Percentiles rank a stretch among this genome's conserved stretches.
Evolutionary conservation across 2,329 filamentous ascomycete species (phyloP).

Genomic region (Diaporthe velutina): DNA sequence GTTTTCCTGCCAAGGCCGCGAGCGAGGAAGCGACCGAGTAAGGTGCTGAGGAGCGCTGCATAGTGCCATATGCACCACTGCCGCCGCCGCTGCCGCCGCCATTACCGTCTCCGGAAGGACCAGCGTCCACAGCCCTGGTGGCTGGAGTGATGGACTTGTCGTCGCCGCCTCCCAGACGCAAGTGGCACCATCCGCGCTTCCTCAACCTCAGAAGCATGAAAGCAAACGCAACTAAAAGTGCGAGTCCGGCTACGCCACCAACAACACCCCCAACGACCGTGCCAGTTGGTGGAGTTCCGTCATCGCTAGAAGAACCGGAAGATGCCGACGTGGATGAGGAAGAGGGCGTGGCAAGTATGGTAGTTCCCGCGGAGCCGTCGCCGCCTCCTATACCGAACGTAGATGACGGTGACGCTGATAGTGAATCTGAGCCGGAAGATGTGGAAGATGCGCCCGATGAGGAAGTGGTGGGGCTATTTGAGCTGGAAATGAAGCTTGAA

Average conservation of each 20-base stretch:
- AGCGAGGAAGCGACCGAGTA: constrained; percentile 64
- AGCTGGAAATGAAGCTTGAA: constrained; percentile 27
- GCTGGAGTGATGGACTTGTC: constrained; percentile 36
- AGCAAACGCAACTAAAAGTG: constrained; percentile 66
- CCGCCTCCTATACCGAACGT: constrained; percentile 37
- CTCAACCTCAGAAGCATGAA: constrained; percentile 68
- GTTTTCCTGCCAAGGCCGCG: constrained; percentile 60
- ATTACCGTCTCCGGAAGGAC: constrained; percentile 38
- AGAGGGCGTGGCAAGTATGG: constrained; percentile 44
- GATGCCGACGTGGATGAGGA: constrained; percentile 42
- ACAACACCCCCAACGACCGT: constrained; percentile 68
- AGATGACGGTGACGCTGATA: constrained; percentile 32
- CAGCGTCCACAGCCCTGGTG: constrained; percentile 25
- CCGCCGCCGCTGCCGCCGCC: constrained; percentile 34
- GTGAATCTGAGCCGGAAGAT: constrained; percentile 31
- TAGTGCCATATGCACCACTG: constrained; percentile 46
- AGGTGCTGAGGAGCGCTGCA: constrained; percentile 61
- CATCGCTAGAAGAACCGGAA: constrained; percentile 42
- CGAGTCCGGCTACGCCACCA: constrained; percentile 69
- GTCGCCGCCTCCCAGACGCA: constrained; percentile 54
- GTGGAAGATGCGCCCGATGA: constrained; percentile 7
- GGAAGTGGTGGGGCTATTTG: constrained; percentile 3
- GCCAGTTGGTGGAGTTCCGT: constrained; percentile 44
- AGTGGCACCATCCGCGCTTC: constrained; percentile 53
- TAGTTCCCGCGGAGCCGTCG: constrained; percentile 43